Conservation (phyloP, 2,329 filamentous ascomycete species). For the Fusarium anthophilum region DNA sequence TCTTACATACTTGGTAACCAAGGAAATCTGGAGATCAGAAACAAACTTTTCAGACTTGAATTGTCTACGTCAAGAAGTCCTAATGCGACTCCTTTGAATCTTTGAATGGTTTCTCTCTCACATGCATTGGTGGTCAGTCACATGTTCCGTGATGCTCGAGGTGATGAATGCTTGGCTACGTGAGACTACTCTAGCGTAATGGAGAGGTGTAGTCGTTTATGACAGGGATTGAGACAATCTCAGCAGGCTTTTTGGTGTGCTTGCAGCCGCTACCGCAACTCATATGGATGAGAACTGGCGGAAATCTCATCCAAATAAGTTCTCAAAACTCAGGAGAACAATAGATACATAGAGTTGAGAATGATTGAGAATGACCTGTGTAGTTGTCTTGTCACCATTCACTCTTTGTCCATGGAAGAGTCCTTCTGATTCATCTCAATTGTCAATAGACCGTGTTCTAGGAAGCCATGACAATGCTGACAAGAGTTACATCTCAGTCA, state of each 20-base stretch:
- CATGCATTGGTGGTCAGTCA: slow-evolving; percentile 2
- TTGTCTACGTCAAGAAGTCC: background rate
- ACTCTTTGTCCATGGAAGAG: background rate
- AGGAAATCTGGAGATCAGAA: background rate
- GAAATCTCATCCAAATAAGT: background rate
- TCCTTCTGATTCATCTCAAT: background rate
- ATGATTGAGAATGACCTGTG: too few species aligned
- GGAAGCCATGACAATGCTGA: background rate
- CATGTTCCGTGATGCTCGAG: background rate
- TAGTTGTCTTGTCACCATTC: background rate
- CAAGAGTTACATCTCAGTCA: background rate
- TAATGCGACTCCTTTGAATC: background rate
- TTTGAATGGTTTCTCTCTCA: background rate
- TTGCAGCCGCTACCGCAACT: background rate
- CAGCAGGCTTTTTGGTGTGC: background rate
- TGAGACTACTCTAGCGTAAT: background rate
- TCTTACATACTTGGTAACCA: background rate
- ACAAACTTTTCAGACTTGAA: background rate
- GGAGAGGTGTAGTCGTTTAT: background rate
- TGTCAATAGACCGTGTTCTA: background rate
- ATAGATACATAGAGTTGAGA: background rate
- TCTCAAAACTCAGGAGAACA: background rate
- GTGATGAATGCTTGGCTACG: background rate
- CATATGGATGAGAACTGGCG: background rate
- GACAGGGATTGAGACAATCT: background rate